These are phyloP conservation scores for Linum trigynum DNA, from an alignment of 345 rosid species.

Conservation along the genomic window DNA sequence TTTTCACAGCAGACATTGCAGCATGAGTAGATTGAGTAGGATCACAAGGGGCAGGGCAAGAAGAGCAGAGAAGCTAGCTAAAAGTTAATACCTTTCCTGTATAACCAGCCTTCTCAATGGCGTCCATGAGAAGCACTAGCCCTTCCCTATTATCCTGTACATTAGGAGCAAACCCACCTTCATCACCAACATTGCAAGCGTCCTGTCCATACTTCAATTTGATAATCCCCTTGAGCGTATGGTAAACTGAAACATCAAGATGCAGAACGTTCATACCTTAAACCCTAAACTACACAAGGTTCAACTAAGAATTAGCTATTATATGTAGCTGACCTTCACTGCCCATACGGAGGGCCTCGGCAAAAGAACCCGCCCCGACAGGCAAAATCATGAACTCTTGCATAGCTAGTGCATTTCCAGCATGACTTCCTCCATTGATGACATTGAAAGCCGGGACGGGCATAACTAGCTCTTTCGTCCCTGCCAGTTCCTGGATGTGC, in stretches of 20 bases:
- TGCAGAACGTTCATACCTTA: neutral
- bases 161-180: conserved; percentile 97
- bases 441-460: conserved; percentile 97
- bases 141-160: conserved; percentile 99
- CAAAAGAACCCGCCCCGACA: conserved; percentile 77
- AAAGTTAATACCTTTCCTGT: conserved; percentile 56
- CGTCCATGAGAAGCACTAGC: conserved; percentile 80
- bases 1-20: conserved; percentile 5
- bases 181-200: conserved; percentile 99
- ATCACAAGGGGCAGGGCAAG: conserved; percentile 1
- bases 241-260: conserved; percentile 53
- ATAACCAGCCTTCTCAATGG: conserved; percentile 96
- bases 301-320: neutral
- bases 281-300: neutral
- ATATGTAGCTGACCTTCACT: conserved; percentile 64
- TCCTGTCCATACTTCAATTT: conserved; percentile 90
- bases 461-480: conserved; percentile 92
- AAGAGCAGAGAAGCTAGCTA: neutral
- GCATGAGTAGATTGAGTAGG: neutral
- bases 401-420: conserved; percentile 97
- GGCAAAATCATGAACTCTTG: conserved; percentile 97
- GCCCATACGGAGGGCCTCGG: conserved; percentile 88
- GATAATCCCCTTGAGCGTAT: conserved; percentile 74
- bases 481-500: conserved; percentile 84
- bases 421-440: conserved; percentile 95